Evolutionary conservation across 768 basidiomycete species (phyloP), one percentile per base, ranked within the genome.

Genomic region (Pisolithus marmoratus): DNA sequence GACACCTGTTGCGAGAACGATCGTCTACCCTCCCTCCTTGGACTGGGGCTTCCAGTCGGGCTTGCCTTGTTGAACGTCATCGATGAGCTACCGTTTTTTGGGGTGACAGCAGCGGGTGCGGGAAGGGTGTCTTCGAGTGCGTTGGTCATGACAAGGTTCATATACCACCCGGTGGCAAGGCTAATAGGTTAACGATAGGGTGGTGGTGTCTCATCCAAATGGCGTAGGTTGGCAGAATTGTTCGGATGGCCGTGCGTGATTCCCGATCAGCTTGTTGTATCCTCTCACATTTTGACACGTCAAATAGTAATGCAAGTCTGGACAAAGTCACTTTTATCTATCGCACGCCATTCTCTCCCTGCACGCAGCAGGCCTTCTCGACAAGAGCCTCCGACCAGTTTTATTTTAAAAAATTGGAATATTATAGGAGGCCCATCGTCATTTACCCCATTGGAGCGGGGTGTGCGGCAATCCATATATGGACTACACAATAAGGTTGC

Each of bases 1-100:
- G 55, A 56, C 31, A 56, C 27, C 48, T 54, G 55, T 26, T 51
- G 47, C 19, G 57, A 46, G 27, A 52, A 42, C 14, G 53, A 46
- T 20, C 22, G 37, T 11, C 44, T 41, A 15, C 15, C 5, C 17
- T 26, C 23, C 17, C 17, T 23, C 24, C 43, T 29, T 17, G 15
- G 23, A 5, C 24, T 29, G 24, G 34, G 34, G 12, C 14, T 26
- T 17, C 6, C 43, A 17, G 23, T 27, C 1, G 43, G 15, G 22
- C 42, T 11, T 43, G 42, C 22, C 29, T 29, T 29, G 29, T 11
- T 45, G 43, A 45, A 45, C 26, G 23, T 26, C 43, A 45, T 45
- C 43, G 24, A 17, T 9, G 24, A 20, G 24, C 26, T 29, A 17
- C 22, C 1, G 15, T 45, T n/a, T 17, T 45, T 45, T 15, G 24